Percentiles rank a stretch among this genome's conserved stretches.
These are phyloP conservation scores for Pyrenophora tritici-repentis DNA, from an alignment of 2,329 filamentous ascomycete species.

Conservation along the genomic window DNA sequence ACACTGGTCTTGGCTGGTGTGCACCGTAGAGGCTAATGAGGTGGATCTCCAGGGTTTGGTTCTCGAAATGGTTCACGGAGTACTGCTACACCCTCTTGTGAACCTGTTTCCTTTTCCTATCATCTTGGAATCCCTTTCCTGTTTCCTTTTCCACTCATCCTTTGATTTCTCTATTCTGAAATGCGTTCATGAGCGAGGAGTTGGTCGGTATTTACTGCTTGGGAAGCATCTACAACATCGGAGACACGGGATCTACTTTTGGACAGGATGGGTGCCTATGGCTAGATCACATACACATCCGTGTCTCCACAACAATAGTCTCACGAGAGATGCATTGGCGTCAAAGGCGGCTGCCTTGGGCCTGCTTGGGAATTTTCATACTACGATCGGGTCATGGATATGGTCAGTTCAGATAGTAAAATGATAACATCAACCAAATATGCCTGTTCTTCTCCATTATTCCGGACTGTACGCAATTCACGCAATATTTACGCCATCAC, in stretches of 20 bases:
- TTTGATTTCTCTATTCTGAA: conserved; percentile 3
- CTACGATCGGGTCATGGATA: background rate
- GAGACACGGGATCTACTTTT: conserved; percentile 14
- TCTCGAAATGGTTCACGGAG: conserved; percentile 14
- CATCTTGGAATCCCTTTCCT: conserved; percentile 10
- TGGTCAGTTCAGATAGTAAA: conserved; percentile 1
- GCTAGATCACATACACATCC: background rate
- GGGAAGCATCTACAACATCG: conserved; percentile 22
- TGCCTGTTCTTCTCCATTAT: no score
- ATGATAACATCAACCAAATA: background rate
- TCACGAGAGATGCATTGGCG: conserved; percentile 1
- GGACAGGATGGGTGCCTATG: conserved; percentile 15
- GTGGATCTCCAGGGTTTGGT: conserved; percentile 17
- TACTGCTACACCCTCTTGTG: background rate
- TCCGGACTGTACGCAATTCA: no score
- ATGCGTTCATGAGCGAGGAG: conserved; percentile 30
- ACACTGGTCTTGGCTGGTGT: conserved; percentile 44
- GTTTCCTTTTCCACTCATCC: conserved; percentile 5
- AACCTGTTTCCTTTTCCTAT: conserved; percentile 8
- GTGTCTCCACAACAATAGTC: conserved; percentile 1
- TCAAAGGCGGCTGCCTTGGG: conserved; percentile 3
- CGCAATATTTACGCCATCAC: no score
- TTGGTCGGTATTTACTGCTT: conserved; percentile 23
- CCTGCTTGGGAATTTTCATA: background rate
- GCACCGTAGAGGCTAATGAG: conserved; percentile 42